These are phyloP conservation scores for Limonium bicolor DNA, from an alignment of 148 eudicot species.

Conservation along the genomic window DNA sequence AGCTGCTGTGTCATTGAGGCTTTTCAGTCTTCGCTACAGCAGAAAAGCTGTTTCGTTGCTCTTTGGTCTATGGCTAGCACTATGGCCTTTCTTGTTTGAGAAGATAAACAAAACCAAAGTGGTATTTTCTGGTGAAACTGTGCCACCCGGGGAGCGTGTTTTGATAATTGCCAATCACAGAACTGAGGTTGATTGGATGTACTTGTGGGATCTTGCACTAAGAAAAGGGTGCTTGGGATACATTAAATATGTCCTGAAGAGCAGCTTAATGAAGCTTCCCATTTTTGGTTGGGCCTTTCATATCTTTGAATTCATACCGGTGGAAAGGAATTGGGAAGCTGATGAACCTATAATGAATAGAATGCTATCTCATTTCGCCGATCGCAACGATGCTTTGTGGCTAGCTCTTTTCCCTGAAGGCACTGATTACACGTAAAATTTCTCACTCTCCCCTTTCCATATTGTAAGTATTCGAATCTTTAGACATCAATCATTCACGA, in stretches of 20 bases:
- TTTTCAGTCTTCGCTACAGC: conserved; percentile 43
- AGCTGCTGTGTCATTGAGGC: conserved; percentile 24
- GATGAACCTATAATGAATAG: conserved; percentile 56
- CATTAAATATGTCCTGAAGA: conserved; percentile 66
- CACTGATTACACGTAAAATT: conserved; percentile 64
- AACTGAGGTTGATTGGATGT: conserved; percentile 95
- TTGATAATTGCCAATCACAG: conserved; percentile 66
- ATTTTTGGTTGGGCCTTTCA: conserved; percentile 76
- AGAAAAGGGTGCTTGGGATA: conserved; percentile 50
- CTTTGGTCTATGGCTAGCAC: conserved; percentile 58
- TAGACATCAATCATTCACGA: no score
- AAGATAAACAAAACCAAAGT: conserved; percentile 64
- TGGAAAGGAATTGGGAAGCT: conserved; percentile 65
- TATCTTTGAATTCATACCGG: conserved; percentile 67
- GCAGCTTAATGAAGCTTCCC: conserved; percentile 70
- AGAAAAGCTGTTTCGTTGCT: conserved; percentile 32
- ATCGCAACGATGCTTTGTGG: conserved; percentile 44
- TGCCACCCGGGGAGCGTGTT: conserved; percentile 50
- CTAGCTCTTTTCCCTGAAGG: conserved; percentile 77
- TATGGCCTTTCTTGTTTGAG: conserved; percentile 75
- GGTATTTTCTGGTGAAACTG: conserved; percentile 47
- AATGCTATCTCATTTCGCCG: conserved; percentile 34
- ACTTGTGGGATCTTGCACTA: conserved; percentile 67
- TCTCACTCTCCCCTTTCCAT: conserved; percentile 5
- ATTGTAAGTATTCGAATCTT: no score